phyloP scores from a whole-genome alignment of 1,284 basidiomycete genomes.

The Tremellales sp. region DNA sequence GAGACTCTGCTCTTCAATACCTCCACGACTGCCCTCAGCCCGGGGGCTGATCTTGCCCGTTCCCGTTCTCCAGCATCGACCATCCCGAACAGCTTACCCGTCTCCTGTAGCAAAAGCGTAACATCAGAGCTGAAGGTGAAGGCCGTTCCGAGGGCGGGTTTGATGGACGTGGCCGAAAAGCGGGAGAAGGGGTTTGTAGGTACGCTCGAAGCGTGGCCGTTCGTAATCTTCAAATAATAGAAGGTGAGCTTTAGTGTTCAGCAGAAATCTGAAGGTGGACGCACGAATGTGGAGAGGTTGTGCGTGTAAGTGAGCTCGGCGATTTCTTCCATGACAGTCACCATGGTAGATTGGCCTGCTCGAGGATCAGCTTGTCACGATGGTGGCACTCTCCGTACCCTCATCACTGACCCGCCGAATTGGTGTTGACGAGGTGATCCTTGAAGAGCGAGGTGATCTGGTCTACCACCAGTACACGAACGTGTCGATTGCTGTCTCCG shows the following conservation, averaged over 20 bases:
- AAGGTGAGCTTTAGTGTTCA: not conserved
- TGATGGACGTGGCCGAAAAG: conserved; percentile 40
- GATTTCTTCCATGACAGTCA: conserved; percentile 41
- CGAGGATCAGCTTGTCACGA: no score
- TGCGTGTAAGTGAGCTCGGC: conserved; percentile 25
- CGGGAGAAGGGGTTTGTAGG: conserved; percentile 35
- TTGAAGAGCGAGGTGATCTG: conserved; percentile 37
- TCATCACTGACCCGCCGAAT: conserved; percentile 39
- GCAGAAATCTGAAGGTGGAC: conserved; percentile 2
- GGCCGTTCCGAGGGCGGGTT: conserved; percentile 38
- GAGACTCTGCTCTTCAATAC: conserved; percentile 41
- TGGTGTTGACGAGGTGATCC: conserved; percentile 32
- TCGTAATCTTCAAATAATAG: conserved; percentile 27
- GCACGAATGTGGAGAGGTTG: conserved; percentile 28
- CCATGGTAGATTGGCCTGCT: conserved; percentile 42
- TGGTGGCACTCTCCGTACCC: no score
- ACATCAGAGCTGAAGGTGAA: conserved; percentile 39
- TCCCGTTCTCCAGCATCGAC: conserved; percentile 40
- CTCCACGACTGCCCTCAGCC: conserved; percentile 39
- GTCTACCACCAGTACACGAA: conserved; percentile 37
- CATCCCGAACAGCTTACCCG: conserved; percentile 39
- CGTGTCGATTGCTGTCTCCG: not conserved
- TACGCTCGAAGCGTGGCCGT: conserved; percentile 25
- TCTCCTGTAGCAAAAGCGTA: conserved; percentile 42
- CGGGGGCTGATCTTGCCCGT: conserved; percentile 22